Percentiles rank a stretch among this genome's conserved stretches.
Evolutionary conservation across 2,329 filamentous ascomycete genomes (phyloP).

Genomic region (Ceratocystis harringtonii): DNA sequence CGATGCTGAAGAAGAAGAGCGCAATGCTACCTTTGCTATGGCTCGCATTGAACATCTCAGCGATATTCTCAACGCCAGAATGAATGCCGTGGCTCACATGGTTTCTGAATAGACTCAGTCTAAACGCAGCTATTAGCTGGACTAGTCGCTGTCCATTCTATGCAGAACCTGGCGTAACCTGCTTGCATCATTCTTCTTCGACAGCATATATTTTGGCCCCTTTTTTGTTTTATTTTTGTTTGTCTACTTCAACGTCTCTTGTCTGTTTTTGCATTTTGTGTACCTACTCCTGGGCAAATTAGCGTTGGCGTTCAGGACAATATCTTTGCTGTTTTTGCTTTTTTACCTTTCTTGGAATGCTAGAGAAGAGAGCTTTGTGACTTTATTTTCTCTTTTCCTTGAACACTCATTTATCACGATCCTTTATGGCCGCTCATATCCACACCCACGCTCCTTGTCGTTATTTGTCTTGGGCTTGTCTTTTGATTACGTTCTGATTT

Average conservation of each 20-base stretch:
- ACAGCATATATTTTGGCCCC: slow-evolving; percentile 6
- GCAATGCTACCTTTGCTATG: slow-evolving; percentile 30
- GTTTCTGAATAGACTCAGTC: slow-evolving; percentile 1
- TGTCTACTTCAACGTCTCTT: neutral
- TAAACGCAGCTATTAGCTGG: slow-evolving; percentile 13
- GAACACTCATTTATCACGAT: slow-evolving; percentile 7
- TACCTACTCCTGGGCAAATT: slow-evolving; percentile 15
- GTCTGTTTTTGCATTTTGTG: slow-evolving; percentile 10
- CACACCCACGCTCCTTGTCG: slow-evolving; percentile 2
- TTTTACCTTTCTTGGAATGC: slow-evolving; percentile 2
- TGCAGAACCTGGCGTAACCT: slow-evolving; percentile 11
- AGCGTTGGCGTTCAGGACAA: slow-evolving; percentile 14
- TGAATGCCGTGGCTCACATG: slow-evolving; percentile 16
- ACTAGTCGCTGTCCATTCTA: slow-evolving; percentile 14
- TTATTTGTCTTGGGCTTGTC: neutral
- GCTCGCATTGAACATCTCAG: slow-evolving; percentile 37
- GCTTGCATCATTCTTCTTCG: slow-evolving; percentile 5
- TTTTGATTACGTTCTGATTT: neutral
- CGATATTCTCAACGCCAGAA: slow-evolving; percentile 18
- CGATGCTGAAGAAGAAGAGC: slow-evolving; percentile 38
- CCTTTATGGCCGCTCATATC: slow-evolving; percentile 2
- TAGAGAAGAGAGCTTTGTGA: neutral
- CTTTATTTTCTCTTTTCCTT: neutral
- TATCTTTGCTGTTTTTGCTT: slow-evolving; percentile 9
- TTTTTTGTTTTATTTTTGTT: slow-evolving; percentile 5